Percentiles rank a stretch among this genome's conserved stretches.
phyloP scores from a whole-genome alignment of 176 grass and related monocot species.

The Oryza meridionalis region DNA sequence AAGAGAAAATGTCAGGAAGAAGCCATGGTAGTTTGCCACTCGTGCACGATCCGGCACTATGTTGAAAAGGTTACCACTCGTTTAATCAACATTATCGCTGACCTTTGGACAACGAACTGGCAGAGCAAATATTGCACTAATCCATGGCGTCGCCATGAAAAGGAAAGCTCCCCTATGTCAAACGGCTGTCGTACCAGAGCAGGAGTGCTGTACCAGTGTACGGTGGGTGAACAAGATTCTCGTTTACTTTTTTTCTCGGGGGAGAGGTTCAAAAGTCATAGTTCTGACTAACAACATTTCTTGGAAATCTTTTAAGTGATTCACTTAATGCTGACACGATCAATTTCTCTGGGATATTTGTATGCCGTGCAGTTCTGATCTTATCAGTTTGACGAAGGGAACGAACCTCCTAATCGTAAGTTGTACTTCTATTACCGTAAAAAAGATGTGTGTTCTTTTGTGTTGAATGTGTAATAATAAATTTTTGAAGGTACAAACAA shows the following conservation, averaged over 20 bases:
- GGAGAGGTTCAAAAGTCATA: neutral
- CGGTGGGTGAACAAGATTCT: neutral
- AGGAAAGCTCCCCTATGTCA: slow-evolving; percentile 26
- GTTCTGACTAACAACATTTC: neutral
- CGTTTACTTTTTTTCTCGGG: slow-evolving; percentile 1
- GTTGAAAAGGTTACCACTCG: neutral
- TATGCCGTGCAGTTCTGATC: neutral
- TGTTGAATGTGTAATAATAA: too few species aligned
- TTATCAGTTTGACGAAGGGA: neutral
- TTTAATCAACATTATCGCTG: slow-evolving; percentile 37
- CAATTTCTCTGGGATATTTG: neutral
- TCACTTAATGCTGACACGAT: neutral
- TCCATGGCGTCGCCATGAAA: slow-evolving; percentile 30
- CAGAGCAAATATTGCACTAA: neutral
- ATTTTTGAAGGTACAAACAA: too few species aligned
- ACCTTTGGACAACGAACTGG: slow-evolving; percentile 5
- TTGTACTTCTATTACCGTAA: neutral
- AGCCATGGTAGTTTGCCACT: neutral
- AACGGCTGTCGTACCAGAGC: slow-evolving; percentile 33
- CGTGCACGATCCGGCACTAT: slow-evolving; percentile 24
- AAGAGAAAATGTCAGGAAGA: slow-evolving; percentile 8
- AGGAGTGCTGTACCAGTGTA: slow-evolving; percentile 19
- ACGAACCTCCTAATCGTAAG: neutral
- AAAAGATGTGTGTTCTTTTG: too few species aligned
- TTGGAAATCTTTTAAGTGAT: neutral